phyloP scores from a whole-genome alignment of 2,329 filamentous ascomycete species.

The Fusarium coffeatum region DNA sequence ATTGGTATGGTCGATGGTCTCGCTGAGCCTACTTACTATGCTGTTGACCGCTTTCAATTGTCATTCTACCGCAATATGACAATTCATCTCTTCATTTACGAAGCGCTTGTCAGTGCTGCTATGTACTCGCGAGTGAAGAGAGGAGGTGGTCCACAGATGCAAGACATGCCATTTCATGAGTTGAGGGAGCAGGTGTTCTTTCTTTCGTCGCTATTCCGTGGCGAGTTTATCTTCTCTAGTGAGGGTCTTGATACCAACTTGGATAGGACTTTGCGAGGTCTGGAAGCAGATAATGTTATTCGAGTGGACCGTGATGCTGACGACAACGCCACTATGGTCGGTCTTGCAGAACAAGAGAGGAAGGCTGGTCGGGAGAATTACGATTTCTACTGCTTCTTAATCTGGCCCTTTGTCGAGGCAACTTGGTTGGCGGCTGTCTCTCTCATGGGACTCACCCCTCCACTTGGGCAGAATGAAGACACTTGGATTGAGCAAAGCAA shows the following conservation, averaged over 20 bases:
- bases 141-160: slow-evolving; percentile 84
- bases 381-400: slow-evolving; percentile 98
- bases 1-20: slow-evolving; percentile 83
- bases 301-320: slow-evolving; percentile 69
- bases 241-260: slow-evolving; percentile 85
- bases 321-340: slow-evolving; percentile 72
- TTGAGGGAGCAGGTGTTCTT: slow-evolving; percentile 86
- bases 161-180: slow-evolving; percentile 80
- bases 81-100: slow-evolving; percentile 95
- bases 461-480: slow-evolving; percentile 66
- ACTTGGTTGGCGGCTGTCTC: slow-evolving; percentile 92
- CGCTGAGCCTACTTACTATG: slow-evolving; percentile 92
- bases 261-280: slow-evolving; percentile 78
- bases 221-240: slow-evolving; percentile 95
- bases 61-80: slow-evolving; percentile 99
- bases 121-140: slow-evolving; percentile 93
- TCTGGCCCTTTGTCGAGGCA: slow-evolving; percentile 98
- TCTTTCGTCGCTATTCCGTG: slow-evolving; percentile 91
- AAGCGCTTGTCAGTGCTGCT: slow-evolving; percentile 87
- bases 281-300: slow-evolving; percentile 84
- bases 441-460: slow-evolving; percentile 86
- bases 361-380: slow-evolving; percentile 89
- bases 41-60: slow-evolving; percentile 94
- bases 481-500: slow-evolving; percentile 83
- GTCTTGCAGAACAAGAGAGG: slow-evolving; percentile 81